These are phyloP conservation scores for Amanita muscaria DNA, from an alignment of 768 basidiomycete species.

Conservation along the genomic window DNA sequence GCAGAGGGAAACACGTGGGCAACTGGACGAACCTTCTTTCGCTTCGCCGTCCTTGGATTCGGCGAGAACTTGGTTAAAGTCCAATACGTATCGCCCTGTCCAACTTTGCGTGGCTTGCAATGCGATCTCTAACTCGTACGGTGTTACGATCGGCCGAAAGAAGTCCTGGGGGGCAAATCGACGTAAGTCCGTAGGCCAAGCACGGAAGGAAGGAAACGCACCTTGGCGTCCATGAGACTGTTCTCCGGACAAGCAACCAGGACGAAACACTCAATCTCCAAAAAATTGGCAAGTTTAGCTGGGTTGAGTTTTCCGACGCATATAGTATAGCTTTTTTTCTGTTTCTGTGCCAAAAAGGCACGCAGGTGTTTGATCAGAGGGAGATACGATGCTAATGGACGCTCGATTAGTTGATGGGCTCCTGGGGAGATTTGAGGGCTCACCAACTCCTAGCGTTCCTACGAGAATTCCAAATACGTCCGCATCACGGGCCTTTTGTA, in stretches of 20 bases:
- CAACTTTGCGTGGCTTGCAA: slow-evolving; percentile 61
- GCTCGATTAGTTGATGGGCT: not conserved
- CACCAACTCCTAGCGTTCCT: slow-evolving; percentile 86
- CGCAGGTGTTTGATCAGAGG: slow-evolving; percentile 82
- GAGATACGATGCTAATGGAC: slow-evolving; percentile 62
- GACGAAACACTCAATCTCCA: slow-evolving; percentile 94
- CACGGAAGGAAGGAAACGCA: too few relatives aligned
- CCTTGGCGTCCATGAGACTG: slow-evolving; percentile 69
- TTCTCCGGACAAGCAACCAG: slow-evolving; percentile 94
- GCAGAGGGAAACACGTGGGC: not conserved
- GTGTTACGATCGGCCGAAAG: slow-evolving; percentile 84
- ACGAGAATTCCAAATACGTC: slow-evolving; percentile 95
- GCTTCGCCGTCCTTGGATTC: slow-evolving; percentile 12
- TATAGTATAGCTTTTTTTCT: slow-evolving; percentile 91
- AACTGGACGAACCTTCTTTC: not conserved
- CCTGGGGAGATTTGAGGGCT: slow-evolving; percentile 15
- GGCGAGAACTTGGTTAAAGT: slow-evolving; percentile 56
- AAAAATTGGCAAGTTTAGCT: slow-evolving; percentile 90
- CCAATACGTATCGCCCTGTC: slow-evolving; percentile 73
- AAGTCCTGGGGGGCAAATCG: slow-evolving; percentile 57
- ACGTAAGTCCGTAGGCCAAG: too few relatives aligned
- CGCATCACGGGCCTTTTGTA: slow-evolving; percentile 84
- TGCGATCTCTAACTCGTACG: slow-evolving; percentile 82
- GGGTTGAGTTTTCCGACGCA: slow-evolving; percentile 94
- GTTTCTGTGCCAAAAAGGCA: slow-evolving; percentile 46